Evolutionary conservation across 192 early-diverging fungal species (phyloP).

Genomic region (Coemansia sp.): DNA sequence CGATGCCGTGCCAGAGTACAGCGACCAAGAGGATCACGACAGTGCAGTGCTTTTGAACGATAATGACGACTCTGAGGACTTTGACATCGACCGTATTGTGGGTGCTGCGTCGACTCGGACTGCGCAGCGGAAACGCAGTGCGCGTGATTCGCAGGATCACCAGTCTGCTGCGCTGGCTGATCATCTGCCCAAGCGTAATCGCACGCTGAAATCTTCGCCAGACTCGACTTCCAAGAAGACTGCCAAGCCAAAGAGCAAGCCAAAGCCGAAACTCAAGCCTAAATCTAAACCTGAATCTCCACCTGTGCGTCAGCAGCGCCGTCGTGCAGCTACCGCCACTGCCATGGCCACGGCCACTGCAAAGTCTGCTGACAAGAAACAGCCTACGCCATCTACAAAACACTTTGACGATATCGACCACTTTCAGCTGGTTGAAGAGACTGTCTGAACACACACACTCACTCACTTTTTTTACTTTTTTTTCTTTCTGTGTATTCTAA

Average conservation of each 20-base stretch:
- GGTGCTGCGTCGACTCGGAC: background rate
- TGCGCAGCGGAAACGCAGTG: background rate
- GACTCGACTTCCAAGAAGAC: background rate
- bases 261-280: background rate
- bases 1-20: background rate
- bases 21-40: background rate
- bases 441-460: background rate
- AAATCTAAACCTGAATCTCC: too few species aligned
- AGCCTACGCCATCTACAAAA: background rate
- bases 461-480: background rate
- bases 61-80: background rate
- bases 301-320: background rate
- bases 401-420: constrained; percentile 36
- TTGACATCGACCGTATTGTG: constrained; percentile 7
- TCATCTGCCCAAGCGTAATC: constrained; percentile 2
- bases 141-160: background rate
- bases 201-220: background rate
- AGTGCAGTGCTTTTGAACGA: background rate
- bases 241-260: constrained; percentile 1
- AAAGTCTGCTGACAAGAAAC: background rate
- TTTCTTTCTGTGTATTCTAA: background rate
- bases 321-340: background rate
- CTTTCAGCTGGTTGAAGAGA: constrained; percentile 27
- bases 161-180: background rate
- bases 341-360: background rate